These are phyloP conservation scores for Pestalotiopsis sp. DNA, from an alignment of 2,329 filamentous ascomycete species.

Conservation along the genomic window DNA sequence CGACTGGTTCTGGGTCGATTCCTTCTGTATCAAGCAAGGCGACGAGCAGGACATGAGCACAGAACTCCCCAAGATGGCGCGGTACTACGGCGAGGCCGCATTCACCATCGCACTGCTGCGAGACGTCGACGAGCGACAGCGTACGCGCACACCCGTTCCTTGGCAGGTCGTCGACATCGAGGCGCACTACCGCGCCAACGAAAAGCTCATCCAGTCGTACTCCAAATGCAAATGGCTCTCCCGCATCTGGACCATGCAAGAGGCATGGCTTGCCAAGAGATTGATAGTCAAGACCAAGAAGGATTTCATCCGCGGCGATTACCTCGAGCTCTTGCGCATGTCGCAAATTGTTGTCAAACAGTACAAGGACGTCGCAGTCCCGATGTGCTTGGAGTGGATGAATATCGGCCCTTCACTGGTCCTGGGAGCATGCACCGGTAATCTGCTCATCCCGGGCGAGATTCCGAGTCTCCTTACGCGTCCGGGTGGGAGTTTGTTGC, in stretches of 20 bases:
- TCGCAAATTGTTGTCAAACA: neutral
- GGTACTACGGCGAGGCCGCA: neutral
- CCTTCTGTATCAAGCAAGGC: neutral
- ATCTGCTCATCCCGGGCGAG: neutral
- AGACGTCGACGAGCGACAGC: neutral
- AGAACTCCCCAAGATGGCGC: neutral
- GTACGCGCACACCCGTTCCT: neutral
- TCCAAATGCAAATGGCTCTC: neutral
- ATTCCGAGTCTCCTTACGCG: constrained; percentile 2
- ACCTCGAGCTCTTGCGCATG: neutral
- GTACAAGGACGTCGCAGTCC: neutral
- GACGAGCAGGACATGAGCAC: neutral
- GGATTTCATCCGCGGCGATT: neutral
- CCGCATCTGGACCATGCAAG: constrained; percentile 8
- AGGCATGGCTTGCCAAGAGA: neutral
- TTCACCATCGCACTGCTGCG: neutral
- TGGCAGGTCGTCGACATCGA: constrained; percentile 1
- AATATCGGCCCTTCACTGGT: neutral
- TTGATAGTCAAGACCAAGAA: neutral
- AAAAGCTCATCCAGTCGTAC: neutral
- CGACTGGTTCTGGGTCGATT: neutral
- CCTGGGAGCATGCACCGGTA: neutral
- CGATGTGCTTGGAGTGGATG: neutral
- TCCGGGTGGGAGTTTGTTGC: neutral
- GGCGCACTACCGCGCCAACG: neutral